Conservation (phyloP, 441 rosid species). For the Populus trichocarpa region DNA sequence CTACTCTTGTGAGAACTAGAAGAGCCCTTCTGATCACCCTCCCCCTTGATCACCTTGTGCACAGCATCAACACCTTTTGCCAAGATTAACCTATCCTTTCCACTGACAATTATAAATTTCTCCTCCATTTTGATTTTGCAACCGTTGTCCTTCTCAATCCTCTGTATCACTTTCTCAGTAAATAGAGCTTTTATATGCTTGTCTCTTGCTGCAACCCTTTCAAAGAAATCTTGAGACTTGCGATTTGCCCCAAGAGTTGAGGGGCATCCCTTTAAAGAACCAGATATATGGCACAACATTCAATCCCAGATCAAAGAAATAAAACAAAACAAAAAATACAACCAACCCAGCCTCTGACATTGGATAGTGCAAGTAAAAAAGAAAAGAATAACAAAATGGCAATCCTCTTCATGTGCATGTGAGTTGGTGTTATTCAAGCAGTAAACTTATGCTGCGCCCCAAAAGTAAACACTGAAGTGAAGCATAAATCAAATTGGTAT, state of each 20-base stretch:
- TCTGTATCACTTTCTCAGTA: slow-evolving; percentile 71
- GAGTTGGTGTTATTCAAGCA: neutral
- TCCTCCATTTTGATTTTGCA: slow-evolving; percentile 61
- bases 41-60: too few species aligned
- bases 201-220: slow-evolving; percentile 93
- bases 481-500: slow-evolving; percentile 2
- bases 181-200: slow-evolving; percentile 68
- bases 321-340: neutral
- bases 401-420: neutral
- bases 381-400: neutral
- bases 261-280: slow-evolving; percentile 75
- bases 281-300: slow-evolving; percentile 16
- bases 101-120: too few species aligned
- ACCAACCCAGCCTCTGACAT: neutral
- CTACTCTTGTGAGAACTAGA: too few species aligned
- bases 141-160: slow-evolving; percentile 76
- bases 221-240: slow-evolving; percentile 88
- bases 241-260: slow-evolving; percentile 94
- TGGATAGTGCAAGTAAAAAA: neutral
- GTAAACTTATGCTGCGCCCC: neutral
- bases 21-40: too few species aligned
- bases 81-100: too few species aligned
- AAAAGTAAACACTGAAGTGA: neutral
- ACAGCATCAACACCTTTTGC: too few species aligned
- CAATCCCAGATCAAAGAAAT: slow-evolving; percentile 1